Evolutionary conservation across 2,329 filamentous ascomycete species (phyloP), one percentile per base, ranked within the genome.

Genomic region (Penicillium digitatum): DNA sequence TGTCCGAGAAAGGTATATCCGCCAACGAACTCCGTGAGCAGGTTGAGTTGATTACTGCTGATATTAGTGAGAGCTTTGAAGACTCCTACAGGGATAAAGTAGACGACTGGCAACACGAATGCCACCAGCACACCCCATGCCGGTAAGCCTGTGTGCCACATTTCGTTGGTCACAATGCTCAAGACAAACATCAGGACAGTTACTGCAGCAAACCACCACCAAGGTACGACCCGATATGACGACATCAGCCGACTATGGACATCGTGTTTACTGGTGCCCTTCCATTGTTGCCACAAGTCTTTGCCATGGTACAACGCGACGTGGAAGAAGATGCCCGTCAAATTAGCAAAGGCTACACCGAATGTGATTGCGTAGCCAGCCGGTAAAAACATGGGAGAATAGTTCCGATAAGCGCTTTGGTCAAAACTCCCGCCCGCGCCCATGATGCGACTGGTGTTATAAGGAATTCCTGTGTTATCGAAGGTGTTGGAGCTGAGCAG

Each of bases 281-380:
- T 69, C 66, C 68, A 72, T 43, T 72, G 70, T 11, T 60, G 58
- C 65, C 68, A 66, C 6, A 75, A 51, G 29, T 75, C 72, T 27
- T 67, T 68, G 3, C 72, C 70, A 55, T 75, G 70, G 49, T 73
- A 75, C 7, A 75, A 60, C 0, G 61, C 67, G 11, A 70, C 60
- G 38, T 75, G 73, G n/a, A 74, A 61, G 47, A 74, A 72, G n/a
- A 74, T 83, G 10, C 84, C 82, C 0, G 83, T 79, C 27, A 88
- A 79, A 22, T 85, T 82, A n/a, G 86, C 86, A 65, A 88, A 88
- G 0, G 82, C 83, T 11, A 88, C 73, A 1, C 85, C 85, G 62
- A 88, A 79, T 1, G 69, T 73, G 44, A 79, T 61, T 20, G 74
- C 74, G 56, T 76, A 88, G 56, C 86, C 85, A 0, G 84, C 79